These are phyloP conservation scores for Fusarium denticulatum DNA, from an alignment of 2,329 filamentous ascomycete species.

Conservation along the genomic window DNA sequence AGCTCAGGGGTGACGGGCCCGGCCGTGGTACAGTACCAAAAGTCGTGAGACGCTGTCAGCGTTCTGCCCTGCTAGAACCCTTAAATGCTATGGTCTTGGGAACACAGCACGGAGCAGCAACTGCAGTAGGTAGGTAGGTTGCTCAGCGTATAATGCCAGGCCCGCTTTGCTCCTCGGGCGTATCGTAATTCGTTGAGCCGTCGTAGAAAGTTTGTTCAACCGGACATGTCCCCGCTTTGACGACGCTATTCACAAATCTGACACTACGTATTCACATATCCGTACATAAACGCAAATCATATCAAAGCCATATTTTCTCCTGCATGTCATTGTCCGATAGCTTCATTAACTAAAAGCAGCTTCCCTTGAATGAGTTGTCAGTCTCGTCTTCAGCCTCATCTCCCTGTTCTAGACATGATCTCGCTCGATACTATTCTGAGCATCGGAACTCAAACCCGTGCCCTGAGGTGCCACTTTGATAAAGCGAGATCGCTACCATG, in stretches of 20 bases:
- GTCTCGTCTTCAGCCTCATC: constrained; percentile 26
- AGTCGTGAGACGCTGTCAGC: constrained; percentile 40
- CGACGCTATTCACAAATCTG: constrained; percentile 32
- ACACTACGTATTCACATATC: constrained; percentile 25
- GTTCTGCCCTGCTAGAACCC: constrained; percentile 28
- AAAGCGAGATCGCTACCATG: constrained; percentile 14
- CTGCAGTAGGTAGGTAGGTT: constrained; percentile 12
- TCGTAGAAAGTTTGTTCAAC: constrained; percentile 3
- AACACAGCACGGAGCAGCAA: constrained; percentile 12
- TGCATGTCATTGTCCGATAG: background rate
- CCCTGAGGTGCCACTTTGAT: constrained; percentile 4
- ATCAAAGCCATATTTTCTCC: background rate
- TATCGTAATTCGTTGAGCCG: constrained; percentile 12
- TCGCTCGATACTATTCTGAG: constrained; percentile 20
- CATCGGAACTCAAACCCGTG: constrained; percentile 13
- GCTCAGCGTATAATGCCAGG: constrained; percentile 17
- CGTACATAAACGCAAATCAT: constrained; percentile 14
- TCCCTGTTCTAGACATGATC: constrained; percentile 22
- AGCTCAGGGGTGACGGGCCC: constrained; percentile 37
- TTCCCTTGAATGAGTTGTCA: constrained; percentile 23
- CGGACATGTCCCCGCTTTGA: constrained; percentile 10
- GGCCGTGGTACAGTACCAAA: constrained; percentile 26
- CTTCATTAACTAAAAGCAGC: constrained; percentile 6
- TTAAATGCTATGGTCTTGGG: constrained; percentile 16
- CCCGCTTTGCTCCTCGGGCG: constrained; percentile 2